Evolutionary conservation across 129 eudicot genomes (phyloP).

Genomic region (Saposhnikovia divaricata): DNA sequence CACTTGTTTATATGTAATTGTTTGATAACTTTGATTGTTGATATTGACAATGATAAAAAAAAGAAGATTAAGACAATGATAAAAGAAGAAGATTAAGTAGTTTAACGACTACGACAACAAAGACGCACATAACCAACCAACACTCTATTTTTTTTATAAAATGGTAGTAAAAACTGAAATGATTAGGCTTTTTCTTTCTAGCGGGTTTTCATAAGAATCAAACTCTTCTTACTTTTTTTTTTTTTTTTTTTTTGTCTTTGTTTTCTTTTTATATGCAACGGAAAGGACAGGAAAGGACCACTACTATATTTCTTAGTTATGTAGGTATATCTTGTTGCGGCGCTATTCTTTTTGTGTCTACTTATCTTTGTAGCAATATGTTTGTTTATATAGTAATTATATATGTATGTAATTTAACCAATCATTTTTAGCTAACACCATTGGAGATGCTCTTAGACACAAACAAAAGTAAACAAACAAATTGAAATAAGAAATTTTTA

Average conservation of each 20-base stretch:
- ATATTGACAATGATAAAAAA: not conserved
- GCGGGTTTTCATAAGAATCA: not conserved
- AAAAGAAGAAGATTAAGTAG: not conserved
- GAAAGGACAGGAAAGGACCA: not conserved
- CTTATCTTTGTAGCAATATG: not conserved
- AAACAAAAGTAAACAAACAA: too few relatives aligned
- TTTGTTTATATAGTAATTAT: too few relatives aligned
- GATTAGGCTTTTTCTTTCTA: not conserved
- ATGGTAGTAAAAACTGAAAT: not conserved
- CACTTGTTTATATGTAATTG: not conserved
- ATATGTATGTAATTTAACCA: too few relatives aligned
- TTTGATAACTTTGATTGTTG: not conserved
- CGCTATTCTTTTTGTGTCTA: not conserved
- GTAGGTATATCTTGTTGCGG: not conserved
- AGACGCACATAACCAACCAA: slow-evolving; percentile 2
- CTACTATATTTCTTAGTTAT: not conserved
- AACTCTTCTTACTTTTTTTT: not conserved
- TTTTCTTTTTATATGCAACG: not conserved
- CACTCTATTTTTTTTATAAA: not conserved
- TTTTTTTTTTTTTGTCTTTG: not conserved
- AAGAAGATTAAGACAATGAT: too few relatives aligned
- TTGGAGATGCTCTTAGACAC: too few relatives aligned
- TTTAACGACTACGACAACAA: slow-evolving; percentile 3
- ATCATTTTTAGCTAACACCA: too few relatives aligned
- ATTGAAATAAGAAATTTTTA: too few relatives aligned